Percentiles rank a stretch among this genome's conserved stretches.
Evolutionary conservation across 495 filamentous ascomycete species (phyloP).

Genomic region (Darksidea phi): DNA sequence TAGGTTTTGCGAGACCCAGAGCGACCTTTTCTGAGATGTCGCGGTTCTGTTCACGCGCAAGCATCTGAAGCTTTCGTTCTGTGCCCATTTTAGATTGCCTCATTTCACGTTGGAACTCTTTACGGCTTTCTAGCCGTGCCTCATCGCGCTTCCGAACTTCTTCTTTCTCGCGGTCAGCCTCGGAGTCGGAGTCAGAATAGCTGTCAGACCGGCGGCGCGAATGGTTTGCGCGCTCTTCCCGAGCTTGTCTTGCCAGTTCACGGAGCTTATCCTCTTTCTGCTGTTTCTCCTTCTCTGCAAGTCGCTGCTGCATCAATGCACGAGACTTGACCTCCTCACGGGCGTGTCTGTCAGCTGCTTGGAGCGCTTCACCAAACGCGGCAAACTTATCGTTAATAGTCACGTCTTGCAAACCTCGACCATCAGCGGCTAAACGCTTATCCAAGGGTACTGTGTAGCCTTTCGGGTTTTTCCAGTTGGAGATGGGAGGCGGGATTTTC

Average conservation of each 20-base stretch:
- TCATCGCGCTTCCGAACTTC: constrained; percentile 69
- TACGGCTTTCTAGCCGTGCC: constrained; percentile 69
- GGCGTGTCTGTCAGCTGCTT: constrained; percentile 91
- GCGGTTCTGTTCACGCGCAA: constrained; percentile 92
- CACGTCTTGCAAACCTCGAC: constrained; percentile 87
- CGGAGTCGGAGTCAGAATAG: constrained; percentile 33
- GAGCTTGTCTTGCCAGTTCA: constrained; percentile 83
- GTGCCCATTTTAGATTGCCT: constrained; percentile 95
- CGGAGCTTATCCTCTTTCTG: constrained; percentile 94
- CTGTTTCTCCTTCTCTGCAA: constrained; percentile 93
- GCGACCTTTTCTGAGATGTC: constrained; percentile 98
- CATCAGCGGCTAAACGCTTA: constrained; percentile 95
- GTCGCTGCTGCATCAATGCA: constrained; percentile 89
- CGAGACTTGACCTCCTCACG: constrained; percentile 92
- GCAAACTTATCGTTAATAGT: constrained; percentile 99
- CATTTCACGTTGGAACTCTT: constrained; percentile 82
- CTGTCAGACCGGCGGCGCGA: constrained; percentile 16
- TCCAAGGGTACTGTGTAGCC: constrained; percentile 96
- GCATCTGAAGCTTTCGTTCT: constrained; percentile 81
- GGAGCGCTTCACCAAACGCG: constrained; percentile 89
- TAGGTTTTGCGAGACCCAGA: constrained; percentile 91
- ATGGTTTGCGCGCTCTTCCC: constrained; percentile 62
- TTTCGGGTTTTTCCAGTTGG: constrained; percentile 99
- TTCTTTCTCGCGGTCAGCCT: constrained; percentile 63
- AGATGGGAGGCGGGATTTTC: constrained; percentile 91